Evolutionary conservation across 116 monocot genomes (phyloP).

Genomic region (Dioscorea cayenensis): DNA sequence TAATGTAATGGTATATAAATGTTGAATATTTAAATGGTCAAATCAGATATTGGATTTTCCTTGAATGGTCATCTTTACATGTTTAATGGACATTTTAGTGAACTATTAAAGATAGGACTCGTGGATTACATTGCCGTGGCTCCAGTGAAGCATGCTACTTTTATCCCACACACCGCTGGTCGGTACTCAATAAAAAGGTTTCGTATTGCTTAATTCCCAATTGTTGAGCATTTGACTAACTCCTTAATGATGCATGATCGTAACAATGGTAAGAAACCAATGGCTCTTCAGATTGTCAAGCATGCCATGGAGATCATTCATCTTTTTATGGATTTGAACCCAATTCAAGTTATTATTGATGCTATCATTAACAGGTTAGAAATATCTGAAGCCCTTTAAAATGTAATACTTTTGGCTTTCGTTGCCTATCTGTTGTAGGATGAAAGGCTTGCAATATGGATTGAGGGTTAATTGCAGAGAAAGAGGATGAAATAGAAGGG

Average conservation of each 20-base stretch:
- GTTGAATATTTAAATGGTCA: too few relatives aligned
- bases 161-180: constrained; percentile 50
- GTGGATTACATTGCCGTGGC: constrained; percentile 24
- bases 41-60: too few relatives aligned
- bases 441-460: too few relatives aligned
- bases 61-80: too few relatives aligned
- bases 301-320: constrained; percentile 65
- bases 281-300: constrained; percentile 45
- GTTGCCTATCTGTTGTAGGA: too few relatives aligned
- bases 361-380: constrained; percentile 52
- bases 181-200: constrained; percentile 48
- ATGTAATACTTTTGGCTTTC: too few relatives aligned
- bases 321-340: constrained; percentile 49
- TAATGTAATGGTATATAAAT: too few relatives aligned
- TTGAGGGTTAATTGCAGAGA: too few relatives aligned
- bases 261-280: constrained; percentile 58
- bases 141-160: constrained; percentile 41
- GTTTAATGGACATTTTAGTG: too few relatives aligned
- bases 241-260: constrained; percentile 69
- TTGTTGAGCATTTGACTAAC: constrained; percentile 49
- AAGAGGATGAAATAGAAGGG: too few relatives aligned
- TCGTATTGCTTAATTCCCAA: constrained; percentile 47
- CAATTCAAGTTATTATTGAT: constrained; percentile 53
- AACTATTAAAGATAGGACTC: too few relatives aligned
- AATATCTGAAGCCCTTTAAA: too few relatives aligned